Conservation (phyloP, 768 basidiomycete species). For the Collybia sp. region DNA sequence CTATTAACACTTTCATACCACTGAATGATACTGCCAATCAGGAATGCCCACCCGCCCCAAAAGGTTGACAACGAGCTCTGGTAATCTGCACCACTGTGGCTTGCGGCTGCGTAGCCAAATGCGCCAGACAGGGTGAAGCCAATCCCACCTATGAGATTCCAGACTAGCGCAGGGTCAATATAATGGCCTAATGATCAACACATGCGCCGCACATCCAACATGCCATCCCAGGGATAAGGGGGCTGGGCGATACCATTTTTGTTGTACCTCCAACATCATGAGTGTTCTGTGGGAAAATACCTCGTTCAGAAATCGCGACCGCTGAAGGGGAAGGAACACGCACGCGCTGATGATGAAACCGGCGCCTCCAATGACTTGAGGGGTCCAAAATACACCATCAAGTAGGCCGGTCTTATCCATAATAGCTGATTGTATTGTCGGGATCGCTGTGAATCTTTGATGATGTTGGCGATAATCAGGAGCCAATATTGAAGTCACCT, state of each 20-base stretch:
- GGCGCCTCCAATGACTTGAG: constrained; percentile 56
- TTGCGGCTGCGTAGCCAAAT: constrained; percentile 38
- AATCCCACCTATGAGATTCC: constrained; percentile 56
- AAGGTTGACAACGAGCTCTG: constrained; percentile 52
- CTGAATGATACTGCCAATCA: constrained; percentile 54
- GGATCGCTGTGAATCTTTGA: constrained; percentile 31
- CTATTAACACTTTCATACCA: constrained; percentile 46
- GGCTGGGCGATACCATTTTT: constrained; percentile 47
- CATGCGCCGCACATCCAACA: constrained; percentile 29
- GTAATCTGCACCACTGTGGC: constrained; percentile 32
- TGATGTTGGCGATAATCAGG: constrained; percentile 7
- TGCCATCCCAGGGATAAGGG: constrained; percentile 50
- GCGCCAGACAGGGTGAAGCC: constrained; percentile 59
- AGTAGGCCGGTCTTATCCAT: constrained; percentile 19
- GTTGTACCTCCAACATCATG: constrained; percentile 50
- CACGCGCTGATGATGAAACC: constrained; percentile 53
- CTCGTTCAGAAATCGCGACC: too few relatives aligned
- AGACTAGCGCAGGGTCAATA: constrained; percentile 24
- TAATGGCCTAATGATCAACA: background rate
- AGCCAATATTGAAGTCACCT: constrained; percentile 1
- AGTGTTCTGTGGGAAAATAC: constrained; percentile 10
- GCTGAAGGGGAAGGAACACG: constrained; percentile 1
- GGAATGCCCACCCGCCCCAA: constrained; percentile 60
- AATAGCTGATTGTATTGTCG: constrained; percentile 27
- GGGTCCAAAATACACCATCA: constrained; percentile 56